Percentiles rank a stretch among this genome's conserved stretches.
These are phyloP conservation scores for Gillenia trifoliata DNA, from an alignment of 306 rosid genomes.

Conservation along the genomic window DNA sequence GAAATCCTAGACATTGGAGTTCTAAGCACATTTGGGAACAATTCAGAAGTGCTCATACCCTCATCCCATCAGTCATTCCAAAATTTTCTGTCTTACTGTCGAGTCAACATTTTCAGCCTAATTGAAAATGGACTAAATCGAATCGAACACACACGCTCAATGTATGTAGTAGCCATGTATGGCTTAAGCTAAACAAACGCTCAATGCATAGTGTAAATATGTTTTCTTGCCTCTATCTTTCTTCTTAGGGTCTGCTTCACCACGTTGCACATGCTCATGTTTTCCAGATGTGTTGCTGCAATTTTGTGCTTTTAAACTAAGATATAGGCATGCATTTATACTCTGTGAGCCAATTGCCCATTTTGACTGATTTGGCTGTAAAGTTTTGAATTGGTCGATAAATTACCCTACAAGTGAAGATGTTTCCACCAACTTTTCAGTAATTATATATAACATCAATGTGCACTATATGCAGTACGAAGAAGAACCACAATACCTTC, in stretches of 20 bases:
- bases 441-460: not conserved
- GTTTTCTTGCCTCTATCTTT: no score
- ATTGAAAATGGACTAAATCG: no score
- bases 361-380: not conserved
- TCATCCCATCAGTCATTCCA: no score
- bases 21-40: conserved; percentile 69
- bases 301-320: not conserved
- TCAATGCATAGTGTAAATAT: not conserved
- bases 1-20: conserved; percentile 94
- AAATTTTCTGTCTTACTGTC: no score
- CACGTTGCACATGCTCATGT: no score
- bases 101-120: no score
- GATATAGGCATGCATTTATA: not conserved
- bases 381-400: not conserved
- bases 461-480: not conserved
- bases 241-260: no score
- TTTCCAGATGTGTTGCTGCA: not conserved
- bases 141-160: no score
- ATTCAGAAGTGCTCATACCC: conserved; percentile 67
- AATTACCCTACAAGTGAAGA: not conserved
- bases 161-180: not conserved
- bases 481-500: not conserved
- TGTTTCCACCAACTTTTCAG: not conserved
- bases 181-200: no score
- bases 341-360: not conserved